Evolutionary conservation across 805 yeast species (phyloP).

Genomic region (Nakazawaea populi): DNA sequence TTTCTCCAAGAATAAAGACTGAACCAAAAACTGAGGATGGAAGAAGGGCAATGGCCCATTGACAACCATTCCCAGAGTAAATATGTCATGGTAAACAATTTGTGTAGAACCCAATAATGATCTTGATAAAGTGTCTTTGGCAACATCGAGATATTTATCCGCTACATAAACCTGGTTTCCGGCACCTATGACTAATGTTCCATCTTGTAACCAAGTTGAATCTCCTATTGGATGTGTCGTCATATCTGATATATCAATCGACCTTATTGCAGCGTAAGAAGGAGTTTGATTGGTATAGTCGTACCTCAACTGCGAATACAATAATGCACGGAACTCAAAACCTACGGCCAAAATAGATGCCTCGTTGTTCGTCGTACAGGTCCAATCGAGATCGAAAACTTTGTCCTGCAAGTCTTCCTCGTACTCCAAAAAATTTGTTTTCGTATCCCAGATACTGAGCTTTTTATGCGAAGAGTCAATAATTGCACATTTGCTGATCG

Average conservation of each 20-base stretch:
- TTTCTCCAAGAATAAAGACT: conserved; percentile 61
- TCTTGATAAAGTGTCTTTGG: conserved; percentile 41
- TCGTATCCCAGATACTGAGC: conserved; percentile 77
- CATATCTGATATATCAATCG: conserved; percentile 60
- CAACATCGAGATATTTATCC: conserved; percentile 57
- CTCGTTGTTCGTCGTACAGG: conserved; percentile 57
- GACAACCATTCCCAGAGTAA: conserved; percentile 67
- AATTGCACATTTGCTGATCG: conserved; percentile 69
- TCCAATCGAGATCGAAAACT: conserved; percentile 84
- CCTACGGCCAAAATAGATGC: conserved; percentile 74
- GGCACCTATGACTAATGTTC: conserved; percentile 74
- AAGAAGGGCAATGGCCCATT: conserved; percentile 89
- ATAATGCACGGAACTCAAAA: conserved; percentile 51
- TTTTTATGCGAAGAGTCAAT: conserved; percentile 47
- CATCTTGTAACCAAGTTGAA: conserved; percentile 78
- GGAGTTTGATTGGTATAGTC: conserved; percentile 83
- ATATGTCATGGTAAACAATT: conserved; percentile 49
- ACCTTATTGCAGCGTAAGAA: conserved; percentile 69
- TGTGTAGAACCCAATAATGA: conserved; percentile 54
- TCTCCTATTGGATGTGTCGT: conserved; percentile 86
- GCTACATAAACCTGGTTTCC: conserved; percentile 87
- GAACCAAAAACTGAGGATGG: conserved; percentile 86
- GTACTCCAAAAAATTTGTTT: conserved; percentile 61
- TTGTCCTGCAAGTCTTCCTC: conserved; percentile 28
- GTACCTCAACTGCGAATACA: conserved; percentile 79